Conservation (phyloP, 1,284 basidiomycete species). For the Laetiporus sulphureus region DNA sequence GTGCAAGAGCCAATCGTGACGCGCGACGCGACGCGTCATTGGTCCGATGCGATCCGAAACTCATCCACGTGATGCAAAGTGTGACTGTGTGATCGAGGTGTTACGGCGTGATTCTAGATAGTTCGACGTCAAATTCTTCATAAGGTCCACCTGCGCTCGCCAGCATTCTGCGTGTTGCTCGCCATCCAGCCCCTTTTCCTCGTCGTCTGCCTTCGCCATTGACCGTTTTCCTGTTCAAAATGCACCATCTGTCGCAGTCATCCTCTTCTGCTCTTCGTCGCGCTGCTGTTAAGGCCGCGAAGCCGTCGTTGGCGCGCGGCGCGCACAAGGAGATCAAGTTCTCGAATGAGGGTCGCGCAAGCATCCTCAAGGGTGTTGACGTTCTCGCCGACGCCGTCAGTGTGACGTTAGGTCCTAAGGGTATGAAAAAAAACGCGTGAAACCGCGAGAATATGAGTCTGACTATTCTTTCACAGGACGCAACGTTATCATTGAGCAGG, state of each 20-base stretch:
- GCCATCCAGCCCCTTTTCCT: too few species aligned
- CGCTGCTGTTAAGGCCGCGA: slow-evolving; percentile 37
- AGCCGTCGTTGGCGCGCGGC: slow-evolving; percentile 55
- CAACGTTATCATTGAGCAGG: slow-evolving; percentile 99
- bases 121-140: slow-evolving; percentile 16
- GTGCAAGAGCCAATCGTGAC: too few species aligned
- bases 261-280: slow-evolving; percentile 40
- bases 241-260: slow-evolving; percentile 32
- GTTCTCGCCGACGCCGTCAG: slow-evolving; percentile 92
- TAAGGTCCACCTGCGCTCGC: slow-evolving; percentile 10
- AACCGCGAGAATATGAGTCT: slow-evolving; percentile 4
- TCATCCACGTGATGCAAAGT: too few species aligned
- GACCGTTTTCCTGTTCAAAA: slow-evolving; percentile 11
- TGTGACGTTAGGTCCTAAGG: slow-evolving; percentile 96
- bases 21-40: too few species aligned
- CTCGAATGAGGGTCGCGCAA: slow-evolving; percentile 90
- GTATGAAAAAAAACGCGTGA: slow-evolving; percentile 31
- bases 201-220: too few species aligned
- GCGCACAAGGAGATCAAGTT: slow-evolving; percentile 97
- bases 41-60: too few species aligned
- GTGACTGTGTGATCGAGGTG: too few species aligned
- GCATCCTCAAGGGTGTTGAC: slow-evolving; percentile 94
- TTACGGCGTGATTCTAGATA: slow-evolving; percentile 23
- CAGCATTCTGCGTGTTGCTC: background rate
- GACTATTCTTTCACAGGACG: slow-evolving; percentile 50